phyloP scores from a whole-genome alignment of 2,329 filamentous ascomycete species.

The Sodiomyces alkalinus region DNA sequence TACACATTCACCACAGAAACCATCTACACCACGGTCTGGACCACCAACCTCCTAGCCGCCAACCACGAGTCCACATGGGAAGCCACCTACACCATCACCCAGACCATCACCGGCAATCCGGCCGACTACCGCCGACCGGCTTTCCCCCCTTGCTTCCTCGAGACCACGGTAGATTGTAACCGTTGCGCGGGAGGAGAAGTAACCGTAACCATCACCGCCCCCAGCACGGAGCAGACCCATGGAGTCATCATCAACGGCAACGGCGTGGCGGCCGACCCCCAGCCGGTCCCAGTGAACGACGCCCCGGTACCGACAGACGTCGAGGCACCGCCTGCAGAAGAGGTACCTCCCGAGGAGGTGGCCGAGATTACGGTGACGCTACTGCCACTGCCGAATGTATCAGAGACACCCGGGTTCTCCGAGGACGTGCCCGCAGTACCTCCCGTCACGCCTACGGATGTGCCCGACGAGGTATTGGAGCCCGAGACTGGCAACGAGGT shows the following conservation, averaged over 20 bases:
- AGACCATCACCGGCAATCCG: conserved; percentile 18
- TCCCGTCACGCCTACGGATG: too few species aligned
- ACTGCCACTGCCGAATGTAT: too few species aligned
- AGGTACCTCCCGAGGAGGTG: too few species aligned
- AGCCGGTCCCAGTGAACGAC: conserved; percentile 4
- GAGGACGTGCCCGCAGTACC: too few species aligned
- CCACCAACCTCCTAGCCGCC: conserved; percentile 19
- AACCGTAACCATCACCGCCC: conserved; percentile 22
- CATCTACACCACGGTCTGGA: conserved; percentile 21
- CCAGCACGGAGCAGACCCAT: conserved; percentile 15
- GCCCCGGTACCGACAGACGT: not conserved
- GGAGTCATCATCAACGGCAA: conserved; percentile 17
- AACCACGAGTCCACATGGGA: conserved; percentile 21
- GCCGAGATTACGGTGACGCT: too few species aligned
- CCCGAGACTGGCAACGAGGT: too few species aligned
- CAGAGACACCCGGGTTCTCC: too few species aligned
- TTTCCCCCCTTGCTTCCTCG: conserved; percentile 22
- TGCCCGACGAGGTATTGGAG: too few species aligned
- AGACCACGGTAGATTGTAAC: conserved; percentile 19
- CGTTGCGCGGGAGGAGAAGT: conserved; percentile 14
- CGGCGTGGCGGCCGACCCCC: conserved; percentile 18
- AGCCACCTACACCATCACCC: conserved; percentile 24
- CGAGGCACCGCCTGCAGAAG: too few species aligned
- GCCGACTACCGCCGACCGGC: conserved; percentile 13
- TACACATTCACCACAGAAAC: conserved; percentile 10